phyloP scores from a whole-genome alignment of 345 rosid genomes.

The Ailanthus altissimus region DNA sequence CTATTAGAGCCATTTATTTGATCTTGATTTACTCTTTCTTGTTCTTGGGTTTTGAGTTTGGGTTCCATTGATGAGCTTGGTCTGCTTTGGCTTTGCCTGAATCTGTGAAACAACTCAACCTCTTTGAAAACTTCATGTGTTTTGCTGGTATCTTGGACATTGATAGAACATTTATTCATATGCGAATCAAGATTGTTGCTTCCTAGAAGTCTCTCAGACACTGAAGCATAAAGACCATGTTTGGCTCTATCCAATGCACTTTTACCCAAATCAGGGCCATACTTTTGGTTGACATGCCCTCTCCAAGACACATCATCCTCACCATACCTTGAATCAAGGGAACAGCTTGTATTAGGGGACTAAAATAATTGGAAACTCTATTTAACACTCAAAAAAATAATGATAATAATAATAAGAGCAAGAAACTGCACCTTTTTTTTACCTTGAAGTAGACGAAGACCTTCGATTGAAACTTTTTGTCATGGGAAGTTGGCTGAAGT shows the following conservation, averaged over 20 bases:
- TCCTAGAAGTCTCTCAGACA: constrained; percentile 33
- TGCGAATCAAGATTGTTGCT: constrained; percentile 30
- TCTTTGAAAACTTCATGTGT: constrained; percentile 36
- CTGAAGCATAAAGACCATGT: constrained; percentile 36
- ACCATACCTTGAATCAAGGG: constrained; percentile 39
- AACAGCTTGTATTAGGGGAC: not conserved
- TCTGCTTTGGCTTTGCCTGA: constrained; percentile 28
- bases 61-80: constrained; percentile 27
- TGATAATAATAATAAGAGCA: not conserved
- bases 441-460: constrained; percentile 41
- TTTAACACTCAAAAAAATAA: not conserved
- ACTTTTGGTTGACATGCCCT: constrained; percentile 30
- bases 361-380: not conserved
- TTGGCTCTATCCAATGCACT: constrained; percentile 29
- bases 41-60: constrained; percentile 19
- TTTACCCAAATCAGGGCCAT: constrained; percentile 27
- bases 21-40: constrained; percentile 22
- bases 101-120: constrained; percentile 31
- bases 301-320: constrained; percentile 44
- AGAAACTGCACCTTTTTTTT: constrained; percentile 5
- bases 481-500: constrained; percentile 65
- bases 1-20: constrained; percentile 17
- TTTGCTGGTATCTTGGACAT: constrained; percentile 20
- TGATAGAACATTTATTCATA: constrained; percentile 17
- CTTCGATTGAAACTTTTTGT: constrained; percentile 53